A percentile compares a stretch with the other conserved stretches of the same genome.
Evolutionary conservation across 2,329 filamentous ascomycete genomes (phyloP).

Genomic region (Erysiphe neolycopersici): DNA sequence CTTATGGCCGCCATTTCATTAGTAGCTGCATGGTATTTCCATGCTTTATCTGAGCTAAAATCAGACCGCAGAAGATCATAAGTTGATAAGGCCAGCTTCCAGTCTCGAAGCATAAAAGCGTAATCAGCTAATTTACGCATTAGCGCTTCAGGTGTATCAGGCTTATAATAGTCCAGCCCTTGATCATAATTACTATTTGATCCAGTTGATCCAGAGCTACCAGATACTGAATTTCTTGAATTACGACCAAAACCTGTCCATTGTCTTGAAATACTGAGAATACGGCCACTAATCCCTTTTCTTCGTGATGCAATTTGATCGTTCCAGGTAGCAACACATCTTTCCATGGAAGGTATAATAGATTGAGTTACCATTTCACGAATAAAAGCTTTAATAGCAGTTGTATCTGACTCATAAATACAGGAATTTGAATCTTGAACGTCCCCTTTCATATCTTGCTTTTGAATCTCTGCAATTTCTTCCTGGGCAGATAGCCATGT

Average conservation of each 20-base stretch:
- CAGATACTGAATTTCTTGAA: conserved; percentile 8
- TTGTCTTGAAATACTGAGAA: conserved; percentile 78
- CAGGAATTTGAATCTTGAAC: conserved; percentile 47
- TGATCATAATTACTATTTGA: conserved; percentile 45
- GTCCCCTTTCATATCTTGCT: conserved; percentile 39
- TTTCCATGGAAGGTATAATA: conserved; percentile 87
- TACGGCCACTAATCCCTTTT: conserved; percentile 70
- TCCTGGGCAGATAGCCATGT: conserved; percentile 80
- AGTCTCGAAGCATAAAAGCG: conserved; percentile 90
- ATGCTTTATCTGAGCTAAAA: conserved; percentile 86
- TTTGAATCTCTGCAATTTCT: conserved; percentile 48
- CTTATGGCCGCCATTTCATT: conserved; percentile 89
- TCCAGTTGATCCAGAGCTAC: conserved; percentile 18
- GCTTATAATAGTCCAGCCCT: conserved; percentile 52
- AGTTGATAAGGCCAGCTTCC: conserved; percentile 71
- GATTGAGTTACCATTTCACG: conserved; percentile 91
- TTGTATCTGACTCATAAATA: conserved; percentile 79
- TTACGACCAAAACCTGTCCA: conserved; percentile 58
- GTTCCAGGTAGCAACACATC: conserved; percentile 76
- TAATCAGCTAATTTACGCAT: conserved; percentile 89
- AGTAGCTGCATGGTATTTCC: conserved; percentile 78
- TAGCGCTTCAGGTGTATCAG: conserved; percentile 64
- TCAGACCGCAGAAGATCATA: conserved; percentile 78
- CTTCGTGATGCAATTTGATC: conserved; percentile 84
- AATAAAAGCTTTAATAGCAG: conserved; percentile 66